Evolutionary conservation across 2,329 filamentous ascomycete genomes (phyloP), one percentile per base, ranked within the genome.

Genomic region (Trichoderma brevicompactum): DNA sequence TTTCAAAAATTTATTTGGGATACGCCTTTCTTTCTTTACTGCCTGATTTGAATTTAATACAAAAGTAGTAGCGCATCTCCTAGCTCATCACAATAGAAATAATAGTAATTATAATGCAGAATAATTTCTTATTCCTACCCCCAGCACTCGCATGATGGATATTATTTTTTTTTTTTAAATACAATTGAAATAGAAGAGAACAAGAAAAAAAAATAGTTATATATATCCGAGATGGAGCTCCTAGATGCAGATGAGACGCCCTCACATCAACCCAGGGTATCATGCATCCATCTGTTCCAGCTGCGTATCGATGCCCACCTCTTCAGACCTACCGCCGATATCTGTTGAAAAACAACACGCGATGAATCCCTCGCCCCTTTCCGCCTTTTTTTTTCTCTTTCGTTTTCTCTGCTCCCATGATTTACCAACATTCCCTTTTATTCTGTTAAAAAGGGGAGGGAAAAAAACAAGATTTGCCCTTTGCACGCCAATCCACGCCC

Each of bases 231-330:
- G 53, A 43, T 52, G 28, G 10, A 10, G 28, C 28, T 56, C 12
- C n/a, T 48, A 41, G 49, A 63, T 38, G 46, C 46, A 61, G 43
- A 53, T 60, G 54, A 52, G 63, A 65, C 49, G 63, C 55, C 48
- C 63, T 53, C 40, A 34, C 55, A 43, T 61, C 46, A 23, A 5
- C 58, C 46, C 58, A 64, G 50, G 67, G 65, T 67, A 68, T 68
- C 65, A 52, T 56, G 52, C 68, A 66, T 48, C 13, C 60, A 65
- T 60, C 32, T 15, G 32, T 40, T 9, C 46, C n/a, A 46, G 32
- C 44, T 46, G 38, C 46, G 23, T 28, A 44, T 38, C 10, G 23
- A 48, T 52, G 23, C 44, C 32, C 38, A 40, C 32, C 46, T 36
- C 49, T 38, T 15, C 38, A 44, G 40, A 43, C 58, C 28, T 23